Conservation (phyloP, 805 yeast species). For the Cyberlindnera amylophila region DNA sequence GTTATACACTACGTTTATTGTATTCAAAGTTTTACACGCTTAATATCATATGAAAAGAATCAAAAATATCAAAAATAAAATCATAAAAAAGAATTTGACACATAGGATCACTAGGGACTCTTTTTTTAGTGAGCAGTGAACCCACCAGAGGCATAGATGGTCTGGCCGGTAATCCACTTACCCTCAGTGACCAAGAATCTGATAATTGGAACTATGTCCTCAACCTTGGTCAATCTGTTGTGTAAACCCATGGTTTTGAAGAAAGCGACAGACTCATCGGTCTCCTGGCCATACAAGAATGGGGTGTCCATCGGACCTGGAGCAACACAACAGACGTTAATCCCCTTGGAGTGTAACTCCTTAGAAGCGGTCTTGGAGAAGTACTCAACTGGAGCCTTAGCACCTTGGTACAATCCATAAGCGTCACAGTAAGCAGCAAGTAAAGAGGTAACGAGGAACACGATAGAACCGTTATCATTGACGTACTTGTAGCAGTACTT, state of each 20-base stretch:
- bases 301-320: slow-evolving; percentile 71
- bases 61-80: no score
- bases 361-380: slow-evolving; percentile 52
- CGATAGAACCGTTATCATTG: slow-evolving; percentile 49
- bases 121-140: slow-evolving; percentile 51
- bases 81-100: no score
- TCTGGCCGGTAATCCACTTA: slow-evolving; percentile 69
- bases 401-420: slow-evolving; percentile 52
- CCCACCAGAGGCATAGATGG: slow-evolving; percentile 61
- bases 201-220: slow-evolving; percentile 62
- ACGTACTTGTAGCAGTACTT: slow-evolving; percentile 51
- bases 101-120: no score
- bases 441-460: slow-evolving; percentile 57
- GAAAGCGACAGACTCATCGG: slow-evolving; percentile 46
- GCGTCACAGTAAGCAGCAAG: slow-evolving; percentile 60
- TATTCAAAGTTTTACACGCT: no score
- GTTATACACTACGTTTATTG: no score
- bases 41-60: no score
- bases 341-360: slow-evolving; percentile 42
- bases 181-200: slow-evolving; percentile 61
- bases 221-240: slow-evolving; percentile 50
- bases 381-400: slow-evolving; percentile 53
- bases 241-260: slow-evolving; percentile 49
- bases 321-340: slow-evolving; percentile 53
- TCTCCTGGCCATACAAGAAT: slow-evolving; percentile 60